A percentile compares a stretch with the other conserved stretches of the same genome.
Evolutionary conservation across 2,329 filamentous ascomycete genomes (phyloP).

Genomic region (Nemania diffusa): DNA sequence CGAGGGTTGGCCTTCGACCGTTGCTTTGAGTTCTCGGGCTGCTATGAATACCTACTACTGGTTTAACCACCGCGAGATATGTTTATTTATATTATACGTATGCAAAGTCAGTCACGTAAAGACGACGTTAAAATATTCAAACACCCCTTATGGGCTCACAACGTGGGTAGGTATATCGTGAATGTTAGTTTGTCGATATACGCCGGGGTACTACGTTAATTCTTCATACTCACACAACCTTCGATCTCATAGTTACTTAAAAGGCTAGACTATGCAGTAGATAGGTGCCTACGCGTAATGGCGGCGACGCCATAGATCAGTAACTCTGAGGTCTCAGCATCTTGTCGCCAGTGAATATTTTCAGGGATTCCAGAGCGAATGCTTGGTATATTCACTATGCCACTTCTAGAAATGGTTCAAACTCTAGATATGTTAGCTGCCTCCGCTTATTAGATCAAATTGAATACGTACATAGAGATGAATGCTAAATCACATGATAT

Average conservation of each 20-base stretch:
- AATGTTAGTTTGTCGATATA: neutral
- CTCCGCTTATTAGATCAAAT: conserved; percentile 10
- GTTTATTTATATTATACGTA: too few relatives aligned
- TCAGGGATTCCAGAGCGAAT: conserved; percentile 17
- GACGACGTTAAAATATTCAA: too few relatives aligned
- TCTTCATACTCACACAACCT: neutral
- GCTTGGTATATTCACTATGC: conserved; percentile 26
- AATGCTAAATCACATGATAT: conserved; percentile 26
- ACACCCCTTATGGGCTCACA: too few relatives aligned
- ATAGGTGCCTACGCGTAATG: too few relatives aligned
- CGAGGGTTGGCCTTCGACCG: too few relatives aligned
- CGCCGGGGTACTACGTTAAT: neutral
- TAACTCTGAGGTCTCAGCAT: neutral
- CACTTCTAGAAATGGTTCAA: conserved; percentile 13
- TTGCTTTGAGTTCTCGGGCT: too few relatives aligned
- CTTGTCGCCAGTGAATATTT: neutral
- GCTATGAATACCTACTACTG: too few relatives aligned
- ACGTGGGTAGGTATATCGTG: neutral
- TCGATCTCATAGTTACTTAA: neutral
- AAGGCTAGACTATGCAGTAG: neutral
- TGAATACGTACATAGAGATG: neutral
- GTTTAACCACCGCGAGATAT: too few relatives aligned
- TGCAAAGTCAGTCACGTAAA: too few relatives aligned
- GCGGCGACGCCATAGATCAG: too few relatives aligned
- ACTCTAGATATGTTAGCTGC: conserved; percentile 8